These are phyloP conservation scores for Globisporangium perplexum DNA, from an alignment of 352 stramenopile genomes.

Conservation along the genomic window DNA sequence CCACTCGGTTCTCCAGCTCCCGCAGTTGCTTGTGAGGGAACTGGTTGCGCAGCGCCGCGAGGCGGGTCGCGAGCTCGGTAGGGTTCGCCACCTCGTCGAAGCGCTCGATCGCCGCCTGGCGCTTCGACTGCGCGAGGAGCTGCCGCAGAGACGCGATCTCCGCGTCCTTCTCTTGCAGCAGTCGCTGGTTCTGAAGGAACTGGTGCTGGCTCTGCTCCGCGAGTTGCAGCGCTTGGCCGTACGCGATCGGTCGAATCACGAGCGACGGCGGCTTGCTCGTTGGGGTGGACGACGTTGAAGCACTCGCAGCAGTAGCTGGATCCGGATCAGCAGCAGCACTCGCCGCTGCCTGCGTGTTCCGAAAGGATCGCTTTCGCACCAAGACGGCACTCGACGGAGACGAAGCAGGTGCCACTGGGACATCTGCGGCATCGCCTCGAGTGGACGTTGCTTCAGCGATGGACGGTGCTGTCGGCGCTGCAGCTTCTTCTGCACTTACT, in stretches of 20 bases:
- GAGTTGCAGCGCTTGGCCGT: conserved; percentile 58
- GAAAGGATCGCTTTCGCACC: conserved; percentile 1
- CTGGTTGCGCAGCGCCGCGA: conserved; percentile 20
- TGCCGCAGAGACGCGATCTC: conserved; percentile 48
- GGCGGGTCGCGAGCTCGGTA: background rate
- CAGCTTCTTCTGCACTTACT: background rate
- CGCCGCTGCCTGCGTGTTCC: background rate
- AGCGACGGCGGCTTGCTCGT: conserved; percentile 33
- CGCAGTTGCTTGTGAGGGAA: conserved; percentile 30
- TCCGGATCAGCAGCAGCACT: background rate
- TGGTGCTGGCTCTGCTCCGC: conserved; percentile 65
- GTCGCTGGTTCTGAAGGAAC: conserved; percentile 42
- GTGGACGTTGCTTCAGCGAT: background rate
- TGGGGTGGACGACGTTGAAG: background rate
- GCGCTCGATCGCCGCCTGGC: conserved; percentile 7
- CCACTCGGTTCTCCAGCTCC: conserved; percentile 21
- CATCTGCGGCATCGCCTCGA: background rate
- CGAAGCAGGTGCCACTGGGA: background rate
- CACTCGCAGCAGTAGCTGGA: too few relatives aligned
- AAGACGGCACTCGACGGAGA: background rate
- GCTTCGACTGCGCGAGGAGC: conserved; percentile 26
- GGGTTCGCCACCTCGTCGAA: conserved; percentile 5
- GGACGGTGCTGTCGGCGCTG: background rate
- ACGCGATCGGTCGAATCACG: conserved; percentile 65
- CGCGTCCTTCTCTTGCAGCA: conserved; percentile 59